phyloP scores from a whole-genome alignment of 2,329 filamentous ascomycete species.

The Plenodomus biglobosus region DNA sequence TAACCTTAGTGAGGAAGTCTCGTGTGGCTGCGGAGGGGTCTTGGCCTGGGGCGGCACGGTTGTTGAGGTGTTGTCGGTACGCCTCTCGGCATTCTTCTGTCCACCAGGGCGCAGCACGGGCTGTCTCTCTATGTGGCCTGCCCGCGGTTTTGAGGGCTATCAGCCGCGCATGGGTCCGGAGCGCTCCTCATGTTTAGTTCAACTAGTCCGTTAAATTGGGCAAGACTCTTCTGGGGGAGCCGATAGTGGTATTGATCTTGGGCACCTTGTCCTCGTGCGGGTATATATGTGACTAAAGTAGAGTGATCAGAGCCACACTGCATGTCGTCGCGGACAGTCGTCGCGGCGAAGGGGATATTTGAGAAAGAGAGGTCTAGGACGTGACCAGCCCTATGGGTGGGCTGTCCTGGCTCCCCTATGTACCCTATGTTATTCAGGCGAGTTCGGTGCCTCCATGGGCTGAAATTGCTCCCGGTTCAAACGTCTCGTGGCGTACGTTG shows the following conservation, averaged over 20 bases:
- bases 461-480: neutral
- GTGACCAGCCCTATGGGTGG: constrained; percentile 1
- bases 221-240: neutral
- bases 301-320: constrained; percentile 6
- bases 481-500: neutral
- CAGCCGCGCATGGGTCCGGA: too few relatives aligned
- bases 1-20: neutral
- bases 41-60: too few relatives aligned
- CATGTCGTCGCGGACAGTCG: neutral
- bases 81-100: neutral
- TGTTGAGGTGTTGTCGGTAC: neutral
- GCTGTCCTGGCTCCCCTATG: neutral
- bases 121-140: neutral
- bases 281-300: constrained; percentile 4
- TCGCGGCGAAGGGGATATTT: constrained; percentile 6
- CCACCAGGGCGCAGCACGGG: neutral
- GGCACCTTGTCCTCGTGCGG: neutral
- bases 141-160: neutral
- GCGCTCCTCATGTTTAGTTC: neutral
- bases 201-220: constrained; percentile 2
- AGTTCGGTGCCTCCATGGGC: neutral
- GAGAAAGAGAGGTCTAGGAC: constrained; percentile 4
- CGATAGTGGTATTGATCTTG: neutral
- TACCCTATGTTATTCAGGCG: constrained; percentile 26
- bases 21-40: neutral